These are phyloP conservation scores for Diplodia mutila DNA, from an alignment of 2,329 filamentous ascomycete species.

Conservation along the genomic window DNA sequence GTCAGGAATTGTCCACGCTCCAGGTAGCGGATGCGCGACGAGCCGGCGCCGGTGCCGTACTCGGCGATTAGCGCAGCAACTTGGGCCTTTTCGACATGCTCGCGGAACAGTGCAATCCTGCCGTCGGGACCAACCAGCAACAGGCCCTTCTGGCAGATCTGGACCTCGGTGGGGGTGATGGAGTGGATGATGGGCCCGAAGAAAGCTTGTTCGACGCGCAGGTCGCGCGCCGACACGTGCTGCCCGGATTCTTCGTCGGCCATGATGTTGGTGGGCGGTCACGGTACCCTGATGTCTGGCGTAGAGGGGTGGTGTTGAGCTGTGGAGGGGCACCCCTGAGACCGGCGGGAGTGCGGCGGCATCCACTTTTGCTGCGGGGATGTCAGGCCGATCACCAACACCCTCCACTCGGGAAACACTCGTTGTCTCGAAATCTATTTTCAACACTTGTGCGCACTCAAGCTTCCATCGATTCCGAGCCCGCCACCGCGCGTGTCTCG, in stretches of 20 bases:
- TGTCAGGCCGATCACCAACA: background rate
- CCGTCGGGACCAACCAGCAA: constrained; percentile 22
- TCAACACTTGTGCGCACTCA: background rate
- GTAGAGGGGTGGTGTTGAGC: constrained; percentile 16
- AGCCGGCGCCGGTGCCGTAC: constrained; percentile 20
- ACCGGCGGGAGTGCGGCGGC: constrained; percentile 11
- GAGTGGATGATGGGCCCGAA: constrained; percentile 26
- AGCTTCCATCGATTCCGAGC: background rate
- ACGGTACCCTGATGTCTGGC: background rate
- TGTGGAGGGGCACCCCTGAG: constrained; percentile 18
- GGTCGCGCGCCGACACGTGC: constrained; percentile 23
- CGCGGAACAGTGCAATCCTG: constrained; percentile 22
- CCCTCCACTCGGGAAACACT: too few relatives aligned
- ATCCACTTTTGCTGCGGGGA: constrained; percentile 25
- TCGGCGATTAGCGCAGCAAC: constrained; percentile 23
- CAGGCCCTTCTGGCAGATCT: constrained; percentile 20
- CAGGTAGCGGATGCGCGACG: constrained; percentile 37
- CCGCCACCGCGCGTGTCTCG: background rate
- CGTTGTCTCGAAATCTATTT: background rate
- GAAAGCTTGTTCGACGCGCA: constrained; percentile 24
- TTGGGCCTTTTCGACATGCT: constrained; percentile 23
- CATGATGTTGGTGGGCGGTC: background rate
- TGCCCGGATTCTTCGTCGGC: constrained; percentile 9
- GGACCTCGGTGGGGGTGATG: constrained; percentile 19
- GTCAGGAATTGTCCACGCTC: constrained; percentile 57